phyloP scores from a whole-genome alignment of 1,284 basidiomycete species.

The Earliella scabrosa region DNA sequence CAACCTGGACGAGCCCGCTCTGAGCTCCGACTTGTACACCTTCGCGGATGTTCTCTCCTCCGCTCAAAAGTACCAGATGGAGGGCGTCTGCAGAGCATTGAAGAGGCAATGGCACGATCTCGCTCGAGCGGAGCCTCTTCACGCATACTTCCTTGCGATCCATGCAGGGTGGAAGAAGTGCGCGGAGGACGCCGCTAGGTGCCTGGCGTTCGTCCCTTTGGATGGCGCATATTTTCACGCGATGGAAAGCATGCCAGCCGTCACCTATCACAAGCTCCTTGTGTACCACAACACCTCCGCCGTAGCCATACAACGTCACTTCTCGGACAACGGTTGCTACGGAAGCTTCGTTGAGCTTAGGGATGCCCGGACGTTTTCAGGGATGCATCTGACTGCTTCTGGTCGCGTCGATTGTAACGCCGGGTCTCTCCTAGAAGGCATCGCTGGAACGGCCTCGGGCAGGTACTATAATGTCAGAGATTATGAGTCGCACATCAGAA shows the following conservation, averaged over 20 bases:
- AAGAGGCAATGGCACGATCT: background rate
- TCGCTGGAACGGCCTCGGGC: too few species aligned
- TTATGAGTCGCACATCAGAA: too few species aligned
- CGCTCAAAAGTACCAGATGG: background rate
- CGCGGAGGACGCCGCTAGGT: background rate
- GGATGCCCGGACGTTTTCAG: too few species aligned
- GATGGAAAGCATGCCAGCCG: background rate
- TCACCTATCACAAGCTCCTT: background rate
- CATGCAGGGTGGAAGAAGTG: background rate
- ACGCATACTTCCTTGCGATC: background rate
- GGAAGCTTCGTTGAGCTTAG: too few species aligned
- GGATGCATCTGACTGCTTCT: too few species aligned
- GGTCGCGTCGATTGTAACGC: too few species aligned
- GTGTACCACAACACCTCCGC: constrained; percentile 1
- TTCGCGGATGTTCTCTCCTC: background rate
- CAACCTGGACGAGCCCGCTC: background rate
- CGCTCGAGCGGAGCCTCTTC: background rate
- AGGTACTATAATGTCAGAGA: too few species aligned
- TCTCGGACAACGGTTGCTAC: too few species aligned
- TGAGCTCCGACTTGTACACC: background rate
- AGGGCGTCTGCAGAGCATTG: background rate
- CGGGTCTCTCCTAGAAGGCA: too few species aligned
- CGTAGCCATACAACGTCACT: too few species aligned
- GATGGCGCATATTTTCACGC: background rate
- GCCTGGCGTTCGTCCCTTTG: background rate